Evolutionary conservation across 2,329 filamentous ascomycete genomes (phyloP), one percentile per base, ranked within the genome.

Genomic region (Dactylellina cionopaga): DNA sequence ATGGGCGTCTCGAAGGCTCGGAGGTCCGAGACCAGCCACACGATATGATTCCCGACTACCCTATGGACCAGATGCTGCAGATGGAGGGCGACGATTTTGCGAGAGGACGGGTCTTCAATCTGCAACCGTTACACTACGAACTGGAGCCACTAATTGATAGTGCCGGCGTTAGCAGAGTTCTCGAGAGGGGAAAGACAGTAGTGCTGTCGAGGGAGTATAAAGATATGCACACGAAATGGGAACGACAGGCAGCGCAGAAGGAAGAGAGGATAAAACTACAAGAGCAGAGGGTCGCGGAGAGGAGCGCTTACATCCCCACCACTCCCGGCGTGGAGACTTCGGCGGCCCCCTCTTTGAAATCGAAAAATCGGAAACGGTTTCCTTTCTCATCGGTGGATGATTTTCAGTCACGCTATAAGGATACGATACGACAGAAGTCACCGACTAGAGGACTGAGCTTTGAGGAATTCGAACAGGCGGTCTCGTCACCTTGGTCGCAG

Each of bases 381-480:
- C 66, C 66, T 1, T 71, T 71, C 17, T 43, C 66, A 3, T 51
- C 15, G 7, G 66, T 71, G 4, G 66, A 71, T 22, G 66, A 71
- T n/a, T 71, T 71, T 31, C 66, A 71, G 37, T n/a, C 58, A 19
- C 60, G 66, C 15, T 58, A 64, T 17, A 71, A 64, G 15, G 66
- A 71, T 19, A 27, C 63, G 2, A 24, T 35, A 1, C 58, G 58
- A 15, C 58, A 62, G 4, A 15, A 10, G 13, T 71, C 66, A 3
- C 66, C 66, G 11, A 51, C 66, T 1, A 24, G 58, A 31, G 58
- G 31, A 27, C 58, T 43, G 2, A 22, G 19, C 1, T 71, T 71
- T 77, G 94, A 98, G 80, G 95, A 99, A 79, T 97, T 94, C 77
- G 95, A 99, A 80, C 95, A 98, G 80, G 85, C 90, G 19, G 91